Percentiles rank a stretch among this genome's conserved stretches.
phyloP scores from a whole-genome alignment of 345 rosid genomes.

The Triadica sebifera region DNA sequence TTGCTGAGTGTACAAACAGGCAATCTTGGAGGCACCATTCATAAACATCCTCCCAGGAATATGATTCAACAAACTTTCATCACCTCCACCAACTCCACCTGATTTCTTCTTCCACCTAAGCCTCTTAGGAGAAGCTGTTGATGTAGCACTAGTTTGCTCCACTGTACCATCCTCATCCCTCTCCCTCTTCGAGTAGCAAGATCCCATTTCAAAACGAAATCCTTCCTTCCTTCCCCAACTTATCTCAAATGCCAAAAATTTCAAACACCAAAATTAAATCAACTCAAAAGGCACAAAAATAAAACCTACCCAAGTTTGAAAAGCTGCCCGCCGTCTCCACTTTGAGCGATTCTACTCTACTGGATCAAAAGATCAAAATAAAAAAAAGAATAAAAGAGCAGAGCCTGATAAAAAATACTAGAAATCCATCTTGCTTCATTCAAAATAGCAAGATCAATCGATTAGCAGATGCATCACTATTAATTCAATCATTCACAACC shows the following conservation, averaged over 20 bases:
- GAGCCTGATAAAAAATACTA: not conserved
- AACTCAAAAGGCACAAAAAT: not conserved
- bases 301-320: not conserved
- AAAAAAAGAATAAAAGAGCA: not conserved
- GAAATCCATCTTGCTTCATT: not conserved
- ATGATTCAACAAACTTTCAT: constrained; percentile 42
- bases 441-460: constrained; percentile 4
- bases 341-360: not conserved
- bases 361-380: not conserved
- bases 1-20: constrained; percentile 88
- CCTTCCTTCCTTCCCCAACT: not conserved
- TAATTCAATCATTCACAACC: not conserved
- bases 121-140: constrained; percentile 27
- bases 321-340: not conserved
- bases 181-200: constrained; percentile 52
- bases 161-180: constrained; percentile 35
- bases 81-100: constrained; percentile 37
- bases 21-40: constrained; percentile 59
- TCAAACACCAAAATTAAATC: not conserved
- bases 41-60: constrained; percentile 53
- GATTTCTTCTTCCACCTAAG: constrained; percentile 52
- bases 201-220: constrained; percentile 47
- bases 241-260: not conserved
- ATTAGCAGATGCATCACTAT: not conserved
- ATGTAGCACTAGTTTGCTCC: constrained; percentile 22